Base-by-base conservation (phyloP, 345 rosid genomes). In the Eucalyptus shirleyi region DNA sequence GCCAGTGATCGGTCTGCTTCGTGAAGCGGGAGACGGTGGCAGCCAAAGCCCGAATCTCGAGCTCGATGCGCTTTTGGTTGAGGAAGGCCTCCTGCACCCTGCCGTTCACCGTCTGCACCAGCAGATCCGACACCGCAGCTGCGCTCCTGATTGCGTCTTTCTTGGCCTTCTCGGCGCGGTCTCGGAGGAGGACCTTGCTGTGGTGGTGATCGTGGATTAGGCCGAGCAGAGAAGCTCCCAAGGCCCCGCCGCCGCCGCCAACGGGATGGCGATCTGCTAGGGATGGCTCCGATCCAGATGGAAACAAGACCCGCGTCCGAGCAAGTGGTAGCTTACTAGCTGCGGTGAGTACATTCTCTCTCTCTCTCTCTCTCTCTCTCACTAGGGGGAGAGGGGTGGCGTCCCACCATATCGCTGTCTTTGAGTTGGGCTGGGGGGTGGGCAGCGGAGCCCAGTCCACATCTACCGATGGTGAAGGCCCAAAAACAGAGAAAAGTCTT, bases 1-100 rank as follows among this genome's bases (percentile, higher is more conserved):
- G 95, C 99, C 99, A 97, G 59, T 95, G 96, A 93, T 97, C 97
- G 37, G 96, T 95, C 87, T 95, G 99, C 92, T 94, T 97, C 62
- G 92, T 92, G 91, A 96, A 98, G 62, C 94, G 92, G 15, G 93
- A 90, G 88, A 98, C 90, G 26, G 98, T 93, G 8, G 94, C 92
- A 3, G 98, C 94, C 42, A 97, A 91, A 30, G 91, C 90, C 30
- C 67, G 67, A 60, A 60, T 60, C 67, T 60, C 67, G 67, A 60
- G 67, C 98, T 98, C 99, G 32, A 97, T 95, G 77, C 97, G 92
- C 93, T 96, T 98, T 96, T 98, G 97, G 90, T 94, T 95, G 30
- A 94, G 81, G 90, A 95, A 97, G 44, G 95, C 93, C 53, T 95
- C 98, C 90, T 95, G 96, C 23, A 97, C 99, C 69, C 98, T 96